These are phyloP conservation scores for Penicillium occitanis DNA, from an alignment of 2,329 filamentous ascomycete genomes.

Conservation along the genomic window DNA sequence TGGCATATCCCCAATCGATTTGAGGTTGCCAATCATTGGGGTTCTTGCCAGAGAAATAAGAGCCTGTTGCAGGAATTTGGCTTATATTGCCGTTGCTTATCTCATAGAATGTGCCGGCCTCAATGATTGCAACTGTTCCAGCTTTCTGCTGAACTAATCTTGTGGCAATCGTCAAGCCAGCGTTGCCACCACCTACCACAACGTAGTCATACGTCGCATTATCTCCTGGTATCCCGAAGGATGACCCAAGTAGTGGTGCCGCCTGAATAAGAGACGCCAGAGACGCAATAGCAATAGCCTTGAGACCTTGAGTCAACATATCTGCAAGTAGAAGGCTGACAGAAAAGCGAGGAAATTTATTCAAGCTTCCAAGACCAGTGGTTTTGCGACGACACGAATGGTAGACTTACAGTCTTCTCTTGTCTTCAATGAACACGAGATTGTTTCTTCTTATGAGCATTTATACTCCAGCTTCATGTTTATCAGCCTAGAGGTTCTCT, in stretches of 20 bases:
- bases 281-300: neutral
- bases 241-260: neutral
- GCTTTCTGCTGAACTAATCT: slow-evolving; percentile 24
- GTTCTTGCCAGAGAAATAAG: neutral
- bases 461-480: neutral
- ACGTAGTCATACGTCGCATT: slow-evolving; percentile 31
- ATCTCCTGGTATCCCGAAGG: neutral
- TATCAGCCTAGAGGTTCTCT: neutral
- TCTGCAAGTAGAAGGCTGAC: neutral
- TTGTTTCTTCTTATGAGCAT: neutral
- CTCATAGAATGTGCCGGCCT: slow-evolving; percentile 30
- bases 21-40: slow-evolving; percentile 15
- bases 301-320: neutral
- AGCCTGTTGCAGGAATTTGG: neutral
- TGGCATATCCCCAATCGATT: slow-evolving; percentile 30
- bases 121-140: slow-evolving; percentile 30
- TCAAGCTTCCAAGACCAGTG: neutral
- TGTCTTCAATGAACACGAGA: neutral
- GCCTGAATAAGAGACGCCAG: neutral
- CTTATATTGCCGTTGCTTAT: slow-evolving; percentile 5
- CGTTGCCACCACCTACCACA: slow-evolving; percentile 37
- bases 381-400: neutral
- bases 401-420: neutral
- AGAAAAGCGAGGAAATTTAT: neutral
- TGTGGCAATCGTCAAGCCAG: slow-evolving; percentile 34